A percentile compares a stretch with the other conserved stretches of the same genome.
Conservation (phyloP, 2,329 filamentous ascomycete species). For the Colletotrichum salicis region DNA sequence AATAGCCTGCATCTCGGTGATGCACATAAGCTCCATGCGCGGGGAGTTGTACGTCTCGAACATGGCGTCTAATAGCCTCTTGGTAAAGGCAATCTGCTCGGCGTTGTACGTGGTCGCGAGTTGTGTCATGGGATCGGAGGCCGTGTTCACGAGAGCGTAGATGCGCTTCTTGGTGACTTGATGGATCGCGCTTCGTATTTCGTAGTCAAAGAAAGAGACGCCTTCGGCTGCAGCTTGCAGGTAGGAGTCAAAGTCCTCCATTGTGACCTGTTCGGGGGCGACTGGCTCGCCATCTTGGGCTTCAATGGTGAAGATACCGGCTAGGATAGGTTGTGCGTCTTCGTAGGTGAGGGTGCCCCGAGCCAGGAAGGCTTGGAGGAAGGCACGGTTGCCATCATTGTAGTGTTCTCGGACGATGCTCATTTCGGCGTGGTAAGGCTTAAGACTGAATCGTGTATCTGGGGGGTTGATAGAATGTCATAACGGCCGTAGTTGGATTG, state of each 20-base stretch:
- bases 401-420: constrained; percentile 49
- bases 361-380: constrained; percentile 88
- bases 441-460: background rate
- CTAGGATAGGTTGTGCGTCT: constrained; percentile 79
- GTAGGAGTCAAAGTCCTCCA: constrained; percentile 74
- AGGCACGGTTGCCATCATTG: constrained; percentile 80
- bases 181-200: constrained; percentile 80
- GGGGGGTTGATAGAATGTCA: background rate
- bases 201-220: constrained; percentile 84
- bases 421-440: constrained; percentile 15
- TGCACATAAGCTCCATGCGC: constrained; percentile 83
- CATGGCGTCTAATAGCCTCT: constrained; percentile 88
- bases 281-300: constrained; percentile 50
- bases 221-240: constrained; percentile 76
- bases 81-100: constrained; percentile 91
- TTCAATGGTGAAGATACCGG: constrained; percentile 75
- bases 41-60: constrained; percentile 88
- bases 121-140: constrained; percentile 85
- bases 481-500: background rate
- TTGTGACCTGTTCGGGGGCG: constrained; percentile 71
- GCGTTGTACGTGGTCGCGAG: constrained; percentile 82
- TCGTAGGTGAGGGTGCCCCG: constrained; percentile 80
- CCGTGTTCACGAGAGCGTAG: constrained; percentile 88
- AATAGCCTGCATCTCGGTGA: constrained; percentile 82
- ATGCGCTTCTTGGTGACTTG: constrained; percentile 75